Conservation (phyloP, 192 early-diverging fungal species). For the Obelidium mucronatum region DNA sequence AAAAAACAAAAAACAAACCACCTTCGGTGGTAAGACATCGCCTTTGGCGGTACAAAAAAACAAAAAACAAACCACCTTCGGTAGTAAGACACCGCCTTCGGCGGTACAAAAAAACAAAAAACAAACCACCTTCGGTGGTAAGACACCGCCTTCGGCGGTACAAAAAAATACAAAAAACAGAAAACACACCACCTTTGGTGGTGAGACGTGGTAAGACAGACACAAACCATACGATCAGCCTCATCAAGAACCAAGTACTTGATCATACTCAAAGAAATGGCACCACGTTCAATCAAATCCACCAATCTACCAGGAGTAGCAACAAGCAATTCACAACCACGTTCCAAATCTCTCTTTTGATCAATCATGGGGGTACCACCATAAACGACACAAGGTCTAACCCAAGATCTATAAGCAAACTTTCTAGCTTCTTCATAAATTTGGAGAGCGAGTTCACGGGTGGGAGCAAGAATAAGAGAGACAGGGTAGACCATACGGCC, state of each 20-base stretch:
- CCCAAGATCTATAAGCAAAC: conserved; percentile 79
- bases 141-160: too few relatives aligned
- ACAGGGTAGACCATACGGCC: conserved; percentile 65
- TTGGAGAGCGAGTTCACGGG: conserved; percentile 94
- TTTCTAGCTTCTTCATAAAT: conserved; percentile 89
- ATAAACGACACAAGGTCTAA: conserved; percentile 91
- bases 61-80: conserved; percentile 2
- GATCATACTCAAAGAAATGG: conserved; percentile 76
- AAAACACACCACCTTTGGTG: conserved; percentile 21
- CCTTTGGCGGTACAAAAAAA: too few relatives aligned
- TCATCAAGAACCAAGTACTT: conserved; percentile 71
- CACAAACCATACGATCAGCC: conserved; percentile 59
- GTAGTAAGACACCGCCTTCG: too few relatives aligned
- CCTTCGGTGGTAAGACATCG: too few relatives aligned
- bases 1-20: too few relatives aligned
- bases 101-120: too few relatives aligned
- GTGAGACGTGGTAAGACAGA: not conserved
- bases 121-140: too few relatives aligned
- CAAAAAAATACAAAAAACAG: conserved; percentile 17
- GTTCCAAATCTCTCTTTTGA: conserved; percentile 87
- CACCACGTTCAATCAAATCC: conserved; percentile 86
- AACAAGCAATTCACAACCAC: conserved; percentile 92
- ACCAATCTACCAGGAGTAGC: conserved; percentile 94
- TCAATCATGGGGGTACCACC: conserved; percentile 92
- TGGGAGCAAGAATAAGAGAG: conserved; percentile 90